Conservation (phyloP, 2,329 filamentous ascomycete genomes). For the Claviceps maximensis region DNA sequence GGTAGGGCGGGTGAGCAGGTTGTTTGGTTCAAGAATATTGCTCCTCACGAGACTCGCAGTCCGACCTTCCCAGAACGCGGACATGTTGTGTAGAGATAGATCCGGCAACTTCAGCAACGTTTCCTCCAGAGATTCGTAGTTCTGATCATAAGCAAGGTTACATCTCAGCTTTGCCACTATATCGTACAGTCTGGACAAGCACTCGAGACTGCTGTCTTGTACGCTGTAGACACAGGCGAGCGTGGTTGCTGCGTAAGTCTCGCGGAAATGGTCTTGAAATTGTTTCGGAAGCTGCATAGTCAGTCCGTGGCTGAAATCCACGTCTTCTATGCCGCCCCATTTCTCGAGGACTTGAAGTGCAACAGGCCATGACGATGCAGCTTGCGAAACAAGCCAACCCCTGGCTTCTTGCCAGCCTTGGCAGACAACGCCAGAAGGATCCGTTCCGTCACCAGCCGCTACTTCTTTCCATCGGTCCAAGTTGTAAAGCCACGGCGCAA, state of each 20-base stretch:
- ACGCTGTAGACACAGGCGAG: constrained; percentile 56
- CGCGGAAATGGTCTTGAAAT: constrained; percentile 44
- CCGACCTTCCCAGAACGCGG: constrained; percentile 12
- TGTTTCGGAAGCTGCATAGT: constrained; percentile 46
- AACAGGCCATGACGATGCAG: constrained; percentile 46
- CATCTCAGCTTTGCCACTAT: constrained; percentile 42
- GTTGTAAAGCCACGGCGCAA: constrained; percentile 64
- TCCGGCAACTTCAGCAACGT: constrained; percentile 31
- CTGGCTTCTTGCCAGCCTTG: constrained; percentile 57
- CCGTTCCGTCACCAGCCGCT: constrained; percentile 4
- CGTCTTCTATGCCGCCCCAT: constrained; percentile 61
- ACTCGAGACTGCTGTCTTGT: constrained; percentile 43
- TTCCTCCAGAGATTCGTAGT: constrained; percentile 37
- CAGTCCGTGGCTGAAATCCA: constrained; percentile 51
- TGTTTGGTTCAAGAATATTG: constrained; percentile 43
- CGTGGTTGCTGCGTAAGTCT: constrained; percentile 52
- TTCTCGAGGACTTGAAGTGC: constrained; percentile 51
- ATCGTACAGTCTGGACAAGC: constrained; percentile 45
- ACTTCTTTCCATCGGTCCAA: constrained; percentile 38
- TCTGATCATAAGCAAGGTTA: constrained; percentile 46
- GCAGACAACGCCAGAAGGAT: constrained; percentile 25
- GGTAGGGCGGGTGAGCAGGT: constrained; percentile 51
- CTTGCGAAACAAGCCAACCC: constrained; percentile 51
- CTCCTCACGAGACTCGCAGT: constrained; percentile 20
- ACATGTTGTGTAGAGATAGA: constrained; percentile 19